Base-by-base conservation (phyloP, 352 stramenopile species). In the Pythium insidiosum region DNA sequence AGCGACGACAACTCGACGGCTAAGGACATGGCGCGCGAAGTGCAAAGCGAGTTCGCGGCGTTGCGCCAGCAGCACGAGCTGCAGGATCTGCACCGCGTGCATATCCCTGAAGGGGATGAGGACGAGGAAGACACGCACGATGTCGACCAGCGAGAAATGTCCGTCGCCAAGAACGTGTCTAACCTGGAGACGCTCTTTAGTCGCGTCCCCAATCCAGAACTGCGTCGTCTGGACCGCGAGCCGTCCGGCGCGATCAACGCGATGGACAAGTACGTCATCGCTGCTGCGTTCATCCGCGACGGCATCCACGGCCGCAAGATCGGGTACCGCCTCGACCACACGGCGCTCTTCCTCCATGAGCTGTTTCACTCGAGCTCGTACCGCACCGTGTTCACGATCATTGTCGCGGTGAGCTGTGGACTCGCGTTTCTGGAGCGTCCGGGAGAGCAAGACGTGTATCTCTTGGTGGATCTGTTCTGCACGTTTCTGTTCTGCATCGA, bases 271-370 rank as follows among this genome's bases (percentile, higher is more conserved):
- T 88, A 75, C 43, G 46, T 88, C 4, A 85, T 91, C 37, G 75
- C 79, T 4, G 74, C 79, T 0, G 70, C 75, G 5, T 91, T 91
- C 40, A 82, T 91, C 38, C 74, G 76, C 42, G 79, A 91, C 47
- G 79, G 75, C 19, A 68, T 91, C 21, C 79, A 91, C 51, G 79
- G 75, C n/a, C 75, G 79, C 21, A 91, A 91, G 57, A 84, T 91
- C 43, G 75, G 71, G 29, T 88, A 88, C 43, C 69, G 75, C 25
- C 55, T 91, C 25, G 79, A 91, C 51, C 66, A 66, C 44, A 67
- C 68, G 38, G 69, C 79, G 22, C 54, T 91, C 0, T 64, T 84
- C 3, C 51, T 88, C 29, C 79, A 87, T 44, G 60, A 80, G 35
- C 45, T 86, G 6, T 91, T 88, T 50, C 79, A 91, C 45, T 83